phyloP scores from a whole-genome alignment of 2,329 filamentous ascomycete genomes.

The Tympanopsis confertula region DNA sequence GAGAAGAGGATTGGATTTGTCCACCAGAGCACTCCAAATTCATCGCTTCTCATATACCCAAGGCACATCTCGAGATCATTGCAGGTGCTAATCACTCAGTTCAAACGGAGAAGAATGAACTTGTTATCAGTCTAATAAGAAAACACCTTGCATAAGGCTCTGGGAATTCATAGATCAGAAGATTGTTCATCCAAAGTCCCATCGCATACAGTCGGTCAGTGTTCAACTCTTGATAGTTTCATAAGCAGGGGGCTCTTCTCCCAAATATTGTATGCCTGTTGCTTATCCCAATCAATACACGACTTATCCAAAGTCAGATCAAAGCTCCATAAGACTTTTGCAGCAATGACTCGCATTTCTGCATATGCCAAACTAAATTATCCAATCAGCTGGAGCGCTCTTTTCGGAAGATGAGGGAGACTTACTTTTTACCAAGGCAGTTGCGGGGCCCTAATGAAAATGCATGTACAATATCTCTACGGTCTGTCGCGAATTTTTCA shows the following conservation, averaged over 20 bases:
- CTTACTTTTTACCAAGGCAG: not conserved
- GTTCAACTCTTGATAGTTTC: too few species aligned
- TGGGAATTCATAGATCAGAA: too few species aligned
- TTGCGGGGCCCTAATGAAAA: not conserved
- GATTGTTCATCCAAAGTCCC: too few species aligned
- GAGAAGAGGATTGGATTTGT: conserved; percentile 26
- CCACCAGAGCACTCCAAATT: conserved; percentile 18
- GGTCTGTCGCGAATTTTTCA: not conserved
- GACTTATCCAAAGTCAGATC: not conserved
- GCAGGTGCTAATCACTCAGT: conserved; percentile 21
- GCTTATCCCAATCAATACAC: not conserved
- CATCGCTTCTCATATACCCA: conserved; percentile 14
- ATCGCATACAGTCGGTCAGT: too few species aligned
- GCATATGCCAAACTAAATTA: not conserved
- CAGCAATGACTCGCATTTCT: not conserved
- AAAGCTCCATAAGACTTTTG: not conserved
- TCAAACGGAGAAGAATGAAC: conserved; percentile 18
- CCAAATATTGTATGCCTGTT: not conserved
- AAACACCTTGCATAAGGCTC: conserved; percentile 4
- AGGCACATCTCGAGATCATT: conserved; percentile 14
- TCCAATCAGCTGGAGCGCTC: not conserved
- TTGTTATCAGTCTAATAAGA: conserved; percentile 10
- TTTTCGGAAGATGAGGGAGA: not conserved
- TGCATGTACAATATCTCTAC: not conserved
- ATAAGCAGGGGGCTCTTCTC: not conserved